Evolutionary conservation across 1,139 yeast genomes (phyloP), one percentile per base, ranked within the genome.

Genomic region (Sugiyamaella neomexicana): DNA sequence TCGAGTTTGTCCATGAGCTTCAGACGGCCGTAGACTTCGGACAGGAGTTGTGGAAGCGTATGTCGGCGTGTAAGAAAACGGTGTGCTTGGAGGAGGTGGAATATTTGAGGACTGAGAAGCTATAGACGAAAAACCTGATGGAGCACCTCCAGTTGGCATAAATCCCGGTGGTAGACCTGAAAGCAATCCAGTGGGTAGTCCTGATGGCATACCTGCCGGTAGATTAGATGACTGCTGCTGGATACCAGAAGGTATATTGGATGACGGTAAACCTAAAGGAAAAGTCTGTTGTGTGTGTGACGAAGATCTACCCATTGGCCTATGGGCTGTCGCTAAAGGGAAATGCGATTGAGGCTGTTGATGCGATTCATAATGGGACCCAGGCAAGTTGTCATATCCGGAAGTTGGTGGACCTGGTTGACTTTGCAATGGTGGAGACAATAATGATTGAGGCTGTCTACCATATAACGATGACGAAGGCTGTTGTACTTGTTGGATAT

Each of bases 41-140:
- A 62, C 62, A 1, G 63, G 66, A 4, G 53, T 59, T 6, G 61
- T 58, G 1, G 66, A 57, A 5, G 66, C 65, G 10, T 54, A 52
- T 3, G 64, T 54, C 34, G 66, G 58, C 2, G 63, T 60, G 37
- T 58, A 62, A 5, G 55, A 53, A 44, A 62, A 63, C 25, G 62
- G 64, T 13, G 57, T 40, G 6, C 47, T 32, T 10, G 52, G 46
- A 53, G 34, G 51, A 5, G 38, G 52, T 20, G 42, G 31, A 6
- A 46, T 23, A 17, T n/a, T 34, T 12, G 46, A 29, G 7, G 34
- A 29, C 34, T 29, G 52, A 5, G 32, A 45, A 36, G 25, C n/a
- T n/a, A n/a, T 16, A 15, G 49, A 29, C 15, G 46, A 52, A 17
- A 40, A 40, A 3, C 45, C 45, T 2, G 39, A 40, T 3, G 44